Conservation (phyloP, 257 asterid genomes). For the Nyctanthes arbortristis region DNA sequence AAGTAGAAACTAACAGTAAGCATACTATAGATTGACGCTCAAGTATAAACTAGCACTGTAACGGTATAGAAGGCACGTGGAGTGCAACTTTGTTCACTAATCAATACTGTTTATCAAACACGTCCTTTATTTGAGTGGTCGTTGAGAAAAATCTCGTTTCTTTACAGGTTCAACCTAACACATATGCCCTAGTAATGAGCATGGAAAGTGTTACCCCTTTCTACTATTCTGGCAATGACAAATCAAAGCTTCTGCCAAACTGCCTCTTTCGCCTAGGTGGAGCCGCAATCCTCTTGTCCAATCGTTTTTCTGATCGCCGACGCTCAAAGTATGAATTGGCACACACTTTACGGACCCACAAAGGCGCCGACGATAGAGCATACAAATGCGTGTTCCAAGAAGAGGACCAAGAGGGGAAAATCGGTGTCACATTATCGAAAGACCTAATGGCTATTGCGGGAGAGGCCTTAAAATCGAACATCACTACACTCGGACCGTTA, state of each 20-base stretch:
- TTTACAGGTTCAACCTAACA: slow-evolving; percentile 47
- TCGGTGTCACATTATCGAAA: slow-evolving; percentile 48
- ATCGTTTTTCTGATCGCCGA: slow-evolving; percentile 28
- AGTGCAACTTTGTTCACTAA: neutral
- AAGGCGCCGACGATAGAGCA: slow-evolving; percentile 43
- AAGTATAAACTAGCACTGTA: no score
- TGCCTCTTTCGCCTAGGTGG: slow-evolving; percentile 62
- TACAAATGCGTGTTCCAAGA: slow-evolving; percentile 44
- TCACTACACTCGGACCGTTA: slow-evolving; percentile 40
- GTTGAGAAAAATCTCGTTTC: neutral
- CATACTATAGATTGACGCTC: no score
- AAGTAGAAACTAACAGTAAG: no score
- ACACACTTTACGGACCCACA: slow-evolving; percentile 51
- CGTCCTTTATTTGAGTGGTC: no score
- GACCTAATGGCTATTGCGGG: slow-evolving; percentile 58
- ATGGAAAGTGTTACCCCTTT: slow-evolving; percentile 40
- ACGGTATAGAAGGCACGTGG: no score
- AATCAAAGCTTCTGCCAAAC: slow-evolving; percentile 50
- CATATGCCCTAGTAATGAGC: slow-evolving; percentile 57
- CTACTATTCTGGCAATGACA: slow-evolving; percentile 49
- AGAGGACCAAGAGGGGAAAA: slow-evolving; percentile 17
- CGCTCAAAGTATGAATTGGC: slow-evolving; percentile 43
- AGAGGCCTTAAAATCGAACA: slow-evolving; percentile 48
- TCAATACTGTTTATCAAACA: no score
- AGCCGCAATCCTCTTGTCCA: slow-evolving; percentile 49